Conservation (phyloP, 2,329 filamentous ascomycete genomes). For the Decorospora gaudefroyi region DNA sequence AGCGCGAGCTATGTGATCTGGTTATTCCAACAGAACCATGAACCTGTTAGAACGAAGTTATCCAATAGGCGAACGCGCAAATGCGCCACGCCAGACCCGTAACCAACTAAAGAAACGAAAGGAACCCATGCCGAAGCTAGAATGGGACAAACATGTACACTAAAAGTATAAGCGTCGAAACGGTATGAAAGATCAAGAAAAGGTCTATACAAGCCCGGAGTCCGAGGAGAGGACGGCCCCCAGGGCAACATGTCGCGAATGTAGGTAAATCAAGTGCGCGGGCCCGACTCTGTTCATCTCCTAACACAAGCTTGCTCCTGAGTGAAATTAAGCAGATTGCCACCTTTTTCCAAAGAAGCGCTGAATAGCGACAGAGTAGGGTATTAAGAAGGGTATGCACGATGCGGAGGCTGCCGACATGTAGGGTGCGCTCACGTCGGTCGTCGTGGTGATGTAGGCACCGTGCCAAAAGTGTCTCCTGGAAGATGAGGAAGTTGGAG, state of each 20-base stretch:
- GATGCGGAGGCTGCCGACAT: background rate
- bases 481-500: background rate
- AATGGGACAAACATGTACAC: slow-evolving; percentile 26
- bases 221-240: background rate
- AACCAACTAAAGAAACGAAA: slow-evolving; percentile 11
- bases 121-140: slow-evolving; percentile 15
- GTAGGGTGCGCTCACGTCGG: background rate
- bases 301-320: too few species aligned
- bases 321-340: slow-evolving; percentile 1
- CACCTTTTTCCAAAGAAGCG: slow-evolving; percentile 1
- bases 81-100: slow-evolving; percentile 1
- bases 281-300: too few species aligned
- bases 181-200: slow-evolving; percentile 5
- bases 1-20: slow-evolving; percentile 1
- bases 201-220: slow-evolving; percentile 16
- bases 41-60: background rate
- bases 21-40: slow-evolving; percentile 1
- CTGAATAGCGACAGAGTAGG: background rate
- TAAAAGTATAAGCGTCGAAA: slow-evolving; percentile 22
- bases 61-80: background rate
- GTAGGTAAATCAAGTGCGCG: too few species aligned
- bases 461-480: background rate
- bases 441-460: background rate
- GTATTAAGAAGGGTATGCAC: background rate
- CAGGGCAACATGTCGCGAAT: too few species aligned